phyloP scores from a whole-genome alignment of 1,139 yeast genomes.

The Scheffersomyces titani region DNA sequence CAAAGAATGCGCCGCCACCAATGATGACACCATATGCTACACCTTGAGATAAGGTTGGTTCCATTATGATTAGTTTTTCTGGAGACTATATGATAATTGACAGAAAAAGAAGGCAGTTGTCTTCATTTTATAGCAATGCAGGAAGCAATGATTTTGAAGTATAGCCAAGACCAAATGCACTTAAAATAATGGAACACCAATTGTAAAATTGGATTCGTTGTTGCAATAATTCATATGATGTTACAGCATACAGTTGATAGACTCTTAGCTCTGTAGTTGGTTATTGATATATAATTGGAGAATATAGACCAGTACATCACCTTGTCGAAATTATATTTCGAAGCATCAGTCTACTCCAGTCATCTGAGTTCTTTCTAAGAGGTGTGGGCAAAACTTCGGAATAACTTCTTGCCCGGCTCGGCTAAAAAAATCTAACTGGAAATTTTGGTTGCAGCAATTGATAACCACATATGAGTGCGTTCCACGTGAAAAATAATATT shows the following conservation, averaged over 20 bases:
- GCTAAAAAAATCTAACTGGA: not conserved
- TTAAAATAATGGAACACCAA: not conserved
- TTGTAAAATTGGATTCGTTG: not conserved
- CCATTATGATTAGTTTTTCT: constrained; percentile 14
- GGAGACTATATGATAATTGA: not conserved
- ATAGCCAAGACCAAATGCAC: not conserved
- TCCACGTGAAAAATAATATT: not conserved
- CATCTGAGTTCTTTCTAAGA: not conserved
- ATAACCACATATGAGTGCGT: not conserved
- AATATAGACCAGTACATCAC: too few species aligned
- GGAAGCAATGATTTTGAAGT: not conserved
- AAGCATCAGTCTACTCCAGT: not conserved
- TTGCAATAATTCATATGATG: not conserved
- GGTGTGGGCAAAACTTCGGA: not conserved
- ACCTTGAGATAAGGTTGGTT: constrained; percentile 32
- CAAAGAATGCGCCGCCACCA: constrained; percentile 37
- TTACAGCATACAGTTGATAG: too few species aligned
- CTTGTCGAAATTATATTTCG: not conserved
- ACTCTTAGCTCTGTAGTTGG: too few species aligned
- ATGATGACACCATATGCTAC: constrained; percentile 37
- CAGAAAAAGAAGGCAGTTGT: not conserved
- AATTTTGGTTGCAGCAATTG: not conserved
- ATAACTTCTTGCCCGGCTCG: not conserved
- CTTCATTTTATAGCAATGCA: not conserved
- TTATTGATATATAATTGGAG: too few species aligned